Conservation (phyloP, 495 filamentous ascomycete species). For the Neurospora tetrasperma region DNA sequence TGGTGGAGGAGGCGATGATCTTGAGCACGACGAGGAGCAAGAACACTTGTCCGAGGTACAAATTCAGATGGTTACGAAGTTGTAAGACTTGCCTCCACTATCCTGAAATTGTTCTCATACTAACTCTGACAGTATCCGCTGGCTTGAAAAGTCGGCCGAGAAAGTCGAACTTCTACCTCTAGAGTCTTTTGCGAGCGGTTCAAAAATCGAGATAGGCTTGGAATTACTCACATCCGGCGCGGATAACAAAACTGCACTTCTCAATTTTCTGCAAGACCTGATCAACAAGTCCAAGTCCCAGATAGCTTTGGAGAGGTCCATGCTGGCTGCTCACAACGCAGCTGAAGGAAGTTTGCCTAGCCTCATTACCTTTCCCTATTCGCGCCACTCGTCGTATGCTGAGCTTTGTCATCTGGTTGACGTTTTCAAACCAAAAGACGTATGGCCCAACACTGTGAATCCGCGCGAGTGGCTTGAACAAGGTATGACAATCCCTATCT, state of each 20-base stretch:
- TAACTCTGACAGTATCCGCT: slow-evolving; percentile 9
- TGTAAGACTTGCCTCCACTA: slow-evolving; percentile 24
- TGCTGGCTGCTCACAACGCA: neutral
- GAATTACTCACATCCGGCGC: slow-evolving; percentile 13
- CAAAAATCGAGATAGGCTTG: slow-evolving; percentile 27
- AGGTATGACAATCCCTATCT: slow-evolving; percentile 11
- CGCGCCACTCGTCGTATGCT: slow-evolving; percentile 76
- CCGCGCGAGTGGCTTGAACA: slow-evolving; percentile 47
- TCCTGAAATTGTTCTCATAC: neutral
- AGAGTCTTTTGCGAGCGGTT: slow-evolving; percentile 14
- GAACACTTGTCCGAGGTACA: slow-evolving; percentile 41
- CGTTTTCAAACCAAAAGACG: slow-evolving; percentile 61
- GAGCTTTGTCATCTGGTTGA: slow-evolving; percentile 66
- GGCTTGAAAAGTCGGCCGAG: slow-evolving; percentile 11
- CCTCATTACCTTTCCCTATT: slow-evolving; percentile 64
- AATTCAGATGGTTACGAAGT: slow-evolving; percentile 35
- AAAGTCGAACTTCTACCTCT: slow-evolving; percentile 17
- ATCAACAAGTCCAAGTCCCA: slow-evolving; percentile 17
- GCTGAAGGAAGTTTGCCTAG: slow-evolving; percentile 23
- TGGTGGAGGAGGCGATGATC: slow-evolving; percentile 70
- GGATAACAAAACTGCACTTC: slow-evolving; percentile 15
- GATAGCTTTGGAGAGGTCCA: neutral
- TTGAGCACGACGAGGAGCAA: slow-evolving; percentile 54
- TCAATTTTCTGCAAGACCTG: slow-evolving; percentile 20
- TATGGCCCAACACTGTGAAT: slow-evolving; percentile 78